A percentile compares a stretch with the other conserved stretches of the same genome.
Evolutionary conservation across 2,329 filamentous ascomycete species (phyloP).

Genomic region (Zasmidium cellare): DNA sequence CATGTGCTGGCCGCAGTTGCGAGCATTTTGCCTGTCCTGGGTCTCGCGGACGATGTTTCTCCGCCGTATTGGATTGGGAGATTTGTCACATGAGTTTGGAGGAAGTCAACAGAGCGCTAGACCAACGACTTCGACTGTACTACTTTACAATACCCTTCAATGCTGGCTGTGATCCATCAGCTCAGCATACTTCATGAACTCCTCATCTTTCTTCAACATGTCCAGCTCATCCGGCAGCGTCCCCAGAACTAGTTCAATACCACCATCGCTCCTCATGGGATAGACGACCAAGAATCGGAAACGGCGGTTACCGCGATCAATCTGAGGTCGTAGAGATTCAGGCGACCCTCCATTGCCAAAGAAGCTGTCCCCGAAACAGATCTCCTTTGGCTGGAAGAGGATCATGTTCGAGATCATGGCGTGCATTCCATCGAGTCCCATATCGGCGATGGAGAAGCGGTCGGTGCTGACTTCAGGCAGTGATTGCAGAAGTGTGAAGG

Average conservation of each 20-base stretch:
- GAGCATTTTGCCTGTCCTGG: too few species aligned
- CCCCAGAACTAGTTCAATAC: conserved; percentile 23
- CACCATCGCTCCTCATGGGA: conserved; percentile 30
- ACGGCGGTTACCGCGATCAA: conserved; percentile 25
- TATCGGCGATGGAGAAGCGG: conserved; percentile 23
- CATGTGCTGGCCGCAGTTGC: too few species aligned
- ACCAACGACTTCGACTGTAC: too few species aligned
- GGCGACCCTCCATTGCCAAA: conserved; percentile 28
- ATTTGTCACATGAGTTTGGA: too few species aligned
- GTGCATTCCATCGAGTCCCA: conserved; percentile 29
- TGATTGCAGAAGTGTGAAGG: conserved; percentile 28
- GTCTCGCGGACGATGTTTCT: too few species aligned
- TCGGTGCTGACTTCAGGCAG: conserved; percentile 21
- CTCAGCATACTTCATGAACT: conserved; percentile 14
- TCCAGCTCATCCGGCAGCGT: conserved; percentile 19
- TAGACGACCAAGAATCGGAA: conserved; percentile 32
- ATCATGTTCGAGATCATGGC: conserved; percentile 33
- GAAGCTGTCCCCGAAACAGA: conserved; percentile 13
- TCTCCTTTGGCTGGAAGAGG: conserved; percentile 21
- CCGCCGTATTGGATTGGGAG: too few species aligned
- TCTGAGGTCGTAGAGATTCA: conserved; percentile 29
- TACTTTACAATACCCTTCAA: background rate
- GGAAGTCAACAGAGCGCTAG: too few species aligned
- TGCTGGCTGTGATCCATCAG: background rate
- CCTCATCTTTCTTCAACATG: conserved; percentile 15